A percentile compares a stretch with the other conserved stretches of the same genome.
phyloP scores from a whole-genome alignment of 1,284 basidiomycete genomes.

The Meripilus lineatus region DNA sequence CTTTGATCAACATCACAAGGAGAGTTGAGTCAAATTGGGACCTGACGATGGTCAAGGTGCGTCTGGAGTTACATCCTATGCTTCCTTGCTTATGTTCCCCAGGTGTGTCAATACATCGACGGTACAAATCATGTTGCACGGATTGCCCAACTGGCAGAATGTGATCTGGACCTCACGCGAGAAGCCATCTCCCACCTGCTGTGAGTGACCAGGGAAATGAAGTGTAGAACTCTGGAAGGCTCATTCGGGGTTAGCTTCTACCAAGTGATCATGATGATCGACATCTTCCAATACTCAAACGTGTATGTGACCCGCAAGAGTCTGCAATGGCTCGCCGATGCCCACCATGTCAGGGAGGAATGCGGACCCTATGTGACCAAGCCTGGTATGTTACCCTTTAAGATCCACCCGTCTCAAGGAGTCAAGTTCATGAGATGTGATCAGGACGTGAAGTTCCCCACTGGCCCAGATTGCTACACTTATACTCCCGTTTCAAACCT shows the following conservation, averaged over 20 bases:
- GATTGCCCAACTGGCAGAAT: constrained; percentile 91
- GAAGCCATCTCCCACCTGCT: constrained; percentile 91
- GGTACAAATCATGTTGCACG: constrained; percentile 89
- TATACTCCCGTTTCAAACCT: constrained; percentile 85
- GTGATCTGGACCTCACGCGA: constrained; percentile 79
- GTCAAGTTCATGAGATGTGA: neutral
- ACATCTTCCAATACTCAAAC: constrained; percentile 98
- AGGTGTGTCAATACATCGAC: constrained; percentile 82
- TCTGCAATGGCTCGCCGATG: constrained; percentile 81
- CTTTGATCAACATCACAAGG: constrained; percentile 79
- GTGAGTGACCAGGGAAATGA: too few species aligned
- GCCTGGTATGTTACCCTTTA: constrained; percentile 41
- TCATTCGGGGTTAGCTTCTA: constrained; percentile 59
- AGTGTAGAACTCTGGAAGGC: neutral
- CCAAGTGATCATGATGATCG: constrained; percentile 92
- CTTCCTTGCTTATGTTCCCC: constrained; percentile 5
- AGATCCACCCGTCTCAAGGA: neutral
- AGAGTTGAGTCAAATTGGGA: constrained; percentile 94
- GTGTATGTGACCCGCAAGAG: constrained; percentile 89
- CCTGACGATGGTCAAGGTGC: constrained; percentile 84
- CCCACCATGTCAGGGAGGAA: constrained; percentile 78
- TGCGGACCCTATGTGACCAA: constrained; percentile 88
- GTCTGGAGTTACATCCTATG: constrained; percentile 8
- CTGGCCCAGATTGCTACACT: constrained; percentile 79
- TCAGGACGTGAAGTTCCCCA: constrained; percentile 36